Base-by-base conservation (phyloP, 768 basidiomycete genomes). In the Sporobolomyces pararoseus region DNA sequence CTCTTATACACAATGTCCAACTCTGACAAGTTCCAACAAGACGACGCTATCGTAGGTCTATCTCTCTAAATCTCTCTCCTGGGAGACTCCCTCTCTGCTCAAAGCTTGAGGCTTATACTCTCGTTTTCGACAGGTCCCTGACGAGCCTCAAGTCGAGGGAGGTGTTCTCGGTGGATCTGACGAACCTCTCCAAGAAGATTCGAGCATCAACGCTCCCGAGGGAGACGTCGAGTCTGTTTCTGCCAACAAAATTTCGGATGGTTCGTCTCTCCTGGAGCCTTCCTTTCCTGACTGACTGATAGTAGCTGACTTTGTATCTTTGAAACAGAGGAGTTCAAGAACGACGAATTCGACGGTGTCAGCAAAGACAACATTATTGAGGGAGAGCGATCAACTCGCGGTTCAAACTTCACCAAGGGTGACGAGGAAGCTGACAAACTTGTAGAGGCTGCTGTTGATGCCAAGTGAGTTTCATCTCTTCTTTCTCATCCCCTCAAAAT, bases 301-400 rank as follows among this genome's bases (percentile, higher is more conserved):
- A 7, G 31, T 7, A 25, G 35, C 25, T 47, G 39, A 52, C 58
- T 9, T 35, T 4, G 12, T 13, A 12, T 37, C 37, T 17, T 5
- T 21, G 6, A 6, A 7, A 16, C 25, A 29, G 68, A 21, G 51
- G 68, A 65, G 58, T 59, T 47, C 58, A 42, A 58, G 52, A 58
- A 62, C 49, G 68, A 62, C 51, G 68, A 65, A 51, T 70, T 55
- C 52, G 68, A 70, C 46, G 63, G 68, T 29, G 42, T 70, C 27
- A 29, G 23, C n/a, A 31, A 62, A 52, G 68, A 70, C 58, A 70
- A 70, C 63, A 65, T 70, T 37, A 42, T 65, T 58, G 68, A 61
- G 50, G 58, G 52, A 29, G 50, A 70, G 59, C 63, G 68, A 35
- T 32, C 34, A 29, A 37, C 37, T 17, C 27, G 35, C 21, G 42